phyloP scores from a whole-genome alignment of 2,329 filamentous ascomycete genomes.

The Aureobasidium subglaciale region DNA sequence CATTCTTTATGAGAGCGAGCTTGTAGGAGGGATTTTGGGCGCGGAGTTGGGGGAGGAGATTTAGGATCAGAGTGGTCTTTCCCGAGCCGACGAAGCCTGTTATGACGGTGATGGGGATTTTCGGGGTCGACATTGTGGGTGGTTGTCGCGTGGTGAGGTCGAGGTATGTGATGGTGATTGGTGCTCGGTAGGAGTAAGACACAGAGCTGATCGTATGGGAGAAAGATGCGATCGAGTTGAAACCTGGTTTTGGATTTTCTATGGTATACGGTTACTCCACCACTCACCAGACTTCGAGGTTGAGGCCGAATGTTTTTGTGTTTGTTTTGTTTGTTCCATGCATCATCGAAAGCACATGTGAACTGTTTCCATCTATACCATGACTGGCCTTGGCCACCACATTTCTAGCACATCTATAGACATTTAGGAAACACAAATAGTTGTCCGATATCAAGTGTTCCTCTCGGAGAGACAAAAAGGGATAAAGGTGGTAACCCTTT shows the following conservation, averaged over 20 bases:
- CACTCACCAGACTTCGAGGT: neutral
- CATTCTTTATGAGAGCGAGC: conserved; percentile 93
- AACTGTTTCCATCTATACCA: neutral
- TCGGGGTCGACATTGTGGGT: neutral
- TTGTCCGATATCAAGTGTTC: too few species aligned
- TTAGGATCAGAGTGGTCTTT: conserved; percentile 92
- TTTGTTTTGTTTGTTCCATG: conserved; percentile 9
- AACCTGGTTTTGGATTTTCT: too few species aligned
- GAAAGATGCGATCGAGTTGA: too few species aligned
- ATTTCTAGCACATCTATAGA: neutral
- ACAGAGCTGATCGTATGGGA: too few species aligned
- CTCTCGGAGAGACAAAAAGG: too few species aligned
- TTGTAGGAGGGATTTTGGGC: conserved; percentile 82
- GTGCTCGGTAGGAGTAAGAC: too few species aligned
- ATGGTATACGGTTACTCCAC: neutral
- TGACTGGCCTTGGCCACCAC: neutral
- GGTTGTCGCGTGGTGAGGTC: neutral
- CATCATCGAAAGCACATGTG: neutral
- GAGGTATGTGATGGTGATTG: neutral
- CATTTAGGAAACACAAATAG: too few species aligned
- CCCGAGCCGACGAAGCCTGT: conserved; percentile 95
- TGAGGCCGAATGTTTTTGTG: conserved; percentile 4
- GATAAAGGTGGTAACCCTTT: too few species aligned
- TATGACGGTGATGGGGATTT: conserved; percentile 83
- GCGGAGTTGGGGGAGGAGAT: conserved; percentile 83